Evolutionary conservation across 2,329 filamentous ascomycete genomes (phyloP).

Genomic region (Metarhizium robertsii): DNA sequence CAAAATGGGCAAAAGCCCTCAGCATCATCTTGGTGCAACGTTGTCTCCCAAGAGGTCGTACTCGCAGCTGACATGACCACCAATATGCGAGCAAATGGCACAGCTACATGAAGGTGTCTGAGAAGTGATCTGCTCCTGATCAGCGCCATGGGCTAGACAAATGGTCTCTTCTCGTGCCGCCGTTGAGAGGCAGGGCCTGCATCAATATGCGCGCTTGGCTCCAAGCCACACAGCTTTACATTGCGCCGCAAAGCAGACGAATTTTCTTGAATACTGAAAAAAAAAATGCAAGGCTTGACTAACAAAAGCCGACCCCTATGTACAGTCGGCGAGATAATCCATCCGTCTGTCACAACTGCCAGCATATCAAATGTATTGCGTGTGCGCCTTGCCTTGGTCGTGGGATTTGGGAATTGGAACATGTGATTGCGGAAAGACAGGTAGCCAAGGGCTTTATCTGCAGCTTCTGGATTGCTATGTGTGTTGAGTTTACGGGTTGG

Average conservation of each 20-base stretch:
- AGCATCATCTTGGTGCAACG: background rate
- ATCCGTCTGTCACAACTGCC: too few relatives aligned
- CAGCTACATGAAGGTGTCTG: background rate
- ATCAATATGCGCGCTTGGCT: background rate
- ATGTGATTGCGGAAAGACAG: too few relatives aligned
- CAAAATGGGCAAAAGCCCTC: too few relatives aligned
- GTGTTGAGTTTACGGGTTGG: too few relatives aligned
- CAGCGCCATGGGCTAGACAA: background rate
- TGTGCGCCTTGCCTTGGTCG: too few relatives aligned
- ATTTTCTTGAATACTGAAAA: background rate
- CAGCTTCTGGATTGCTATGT: too few relatives aligned
- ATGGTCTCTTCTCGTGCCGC: background rate
- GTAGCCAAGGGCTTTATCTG: too few relatives aligned
- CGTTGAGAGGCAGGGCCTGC: background rate
- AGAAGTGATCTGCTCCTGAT: background rate
- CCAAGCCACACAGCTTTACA: background rate
- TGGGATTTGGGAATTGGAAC: too few relatives aligned
- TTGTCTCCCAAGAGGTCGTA: background rate
- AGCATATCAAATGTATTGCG: too few relatives aligned
- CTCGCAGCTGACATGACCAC: background rate
- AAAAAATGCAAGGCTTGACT: background rate
- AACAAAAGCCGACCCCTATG: too few relatives aligned
- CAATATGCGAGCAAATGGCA: background rate
- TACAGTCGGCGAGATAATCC: too few relatives aligned
- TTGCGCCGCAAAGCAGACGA: background rate